Base-by-base conservation (phyloP, 208 protist genomes). In the Vickermania spadyakhi region DNA sequence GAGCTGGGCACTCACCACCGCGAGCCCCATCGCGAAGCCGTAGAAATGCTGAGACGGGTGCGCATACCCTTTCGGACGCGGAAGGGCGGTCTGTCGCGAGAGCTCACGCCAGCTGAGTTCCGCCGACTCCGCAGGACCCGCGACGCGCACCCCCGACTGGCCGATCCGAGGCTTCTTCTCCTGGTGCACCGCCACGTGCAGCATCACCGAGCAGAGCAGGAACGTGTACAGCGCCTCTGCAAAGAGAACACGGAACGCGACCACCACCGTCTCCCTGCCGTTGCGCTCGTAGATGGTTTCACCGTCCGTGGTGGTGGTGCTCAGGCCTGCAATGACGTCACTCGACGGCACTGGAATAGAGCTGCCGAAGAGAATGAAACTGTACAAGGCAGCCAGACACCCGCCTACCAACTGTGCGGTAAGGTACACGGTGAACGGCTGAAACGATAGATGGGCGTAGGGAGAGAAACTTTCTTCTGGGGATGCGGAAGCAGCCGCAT, bases 211-310 rank as follows among this genome's bases (percentile, higher is more conserved):
- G 59, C 79, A 89, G 22, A 92, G 70, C 13, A 92, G 52, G 70
- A 92, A 89, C 11, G 78, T 92, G 68, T 83, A 92, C 36, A 89
- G 70, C 53, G 72, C 79, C 63, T 92, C 84, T 26, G 81, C 84
- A 5, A 89, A 68, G 64, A 92, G 88, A 18, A 69, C 81, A 26
- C 84, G 78, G 21, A 86, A 52, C 79, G 88, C 82, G 26, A 68
- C 65, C 7, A 56, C 25, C 60, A 92, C 82, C 60, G 74, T 66
- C 4, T 78, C 56, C 13, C 79, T 81, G 75, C 78, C 81, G 60
- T 81, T 88, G 11, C 36, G 36, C 18, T 45, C 36, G 11, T 45
- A 18, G 11, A 18, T 45, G 36, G 36, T 45, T n/a, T n/a, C n/a
- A n/a, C n/a, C n/a, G n/a, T n/a, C n/a, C n/a, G n/a, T n/a, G n/a